Evolutionary conservation across 805 yeast species (phyloP).

Genomic region (Yarrowia bubula): DNA sequence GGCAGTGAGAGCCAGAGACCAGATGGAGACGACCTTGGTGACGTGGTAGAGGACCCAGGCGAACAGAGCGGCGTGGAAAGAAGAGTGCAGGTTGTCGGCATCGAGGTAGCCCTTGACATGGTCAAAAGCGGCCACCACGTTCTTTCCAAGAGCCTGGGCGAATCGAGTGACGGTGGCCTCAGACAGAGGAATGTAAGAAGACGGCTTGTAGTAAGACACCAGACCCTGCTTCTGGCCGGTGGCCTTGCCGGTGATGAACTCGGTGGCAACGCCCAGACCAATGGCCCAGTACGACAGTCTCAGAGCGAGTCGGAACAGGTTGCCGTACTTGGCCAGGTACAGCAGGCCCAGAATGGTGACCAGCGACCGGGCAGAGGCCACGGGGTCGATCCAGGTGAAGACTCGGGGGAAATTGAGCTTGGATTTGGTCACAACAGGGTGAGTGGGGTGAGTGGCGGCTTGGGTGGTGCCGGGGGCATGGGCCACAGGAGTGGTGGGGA

Average conservation of each 20-base stretch:
- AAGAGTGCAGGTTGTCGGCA: slow-evolving; percentile 67
- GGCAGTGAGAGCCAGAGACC: slow-evolving; percentile 58
- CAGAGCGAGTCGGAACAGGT: slow-evolving; percentile 37
- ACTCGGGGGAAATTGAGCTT: slow-evolving; percentile 40
- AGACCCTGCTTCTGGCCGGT: slow-evolving; percentile 69
- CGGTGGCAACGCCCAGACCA: slow-evolving; percentile 66
- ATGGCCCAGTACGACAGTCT: slow-evolving; percentile 55
- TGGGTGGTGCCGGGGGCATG: slow-evolving; percentile 5
- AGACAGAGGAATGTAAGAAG: slow-evolving; percentile 45
- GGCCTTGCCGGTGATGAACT: slow-evolving; percentile 67
- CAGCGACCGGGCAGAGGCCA: slow-evolving; percentile 65
- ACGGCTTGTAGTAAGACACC: slow-evolving; percentile 71
- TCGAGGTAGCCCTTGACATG: slow-evolving; percentile 44
- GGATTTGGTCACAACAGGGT: slow-evolving; percentile 11
- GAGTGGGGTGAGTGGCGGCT: slow-evolving; percentile 6
- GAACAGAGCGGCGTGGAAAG: slow-evolving; percentile 68
- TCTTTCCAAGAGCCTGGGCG: slow-evolving; percentile 41
- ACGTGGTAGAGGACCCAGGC: slow-evolving; percentile 66
- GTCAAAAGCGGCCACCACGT: slow-evolving; percentile 34
- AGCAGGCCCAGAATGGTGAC: slow-evolving; percentile 55
- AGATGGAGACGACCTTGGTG: slow-evolving; percentile 72
- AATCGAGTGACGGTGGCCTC: slow-evolving; percentile 44
- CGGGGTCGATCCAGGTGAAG: slow-evolving; percentile 75
- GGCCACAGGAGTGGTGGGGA: slow-evolving; percentile 9
- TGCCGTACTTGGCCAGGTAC: slow-evolving; percentile 41